Percentiles rank a stretch among this genome's conserved stretches.
phyloP scores from a whole-genome alignment of 805 yeast genomes.

The Hagleromyces aurorensis region DNA sequence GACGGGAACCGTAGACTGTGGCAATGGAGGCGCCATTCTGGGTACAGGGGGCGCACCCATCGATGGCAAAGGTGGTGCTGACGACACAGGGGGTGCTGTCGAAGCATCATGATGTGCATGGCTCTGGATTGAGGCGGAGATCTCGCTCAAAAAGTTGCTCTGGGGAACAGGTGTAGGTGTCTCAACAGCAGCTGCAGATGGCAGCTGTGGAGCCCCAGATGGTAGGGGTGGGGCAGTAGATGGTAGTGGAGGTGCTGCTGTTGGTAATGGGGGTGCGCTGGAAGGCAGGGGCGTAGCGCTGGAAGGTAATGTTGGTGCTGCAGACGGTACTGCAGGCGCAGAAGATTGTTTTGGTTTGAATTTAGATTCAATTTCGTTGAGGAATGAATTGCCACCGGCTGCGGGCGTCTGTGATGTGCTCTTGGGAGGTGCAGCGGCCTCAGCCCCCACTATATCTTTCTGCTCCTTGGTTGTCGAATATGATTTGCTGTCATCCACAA shows the following conservation, averaged over 20 bases:
- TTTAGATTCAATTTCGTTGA: constrained; percentile 5
- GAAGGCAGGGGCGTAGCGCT: constrained; percentile 7
- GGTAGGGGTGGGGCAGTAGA: constrained; percentile 22
- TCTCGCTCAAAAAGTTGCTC: too few species aligned
- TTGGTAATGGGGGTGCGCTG: constrained; percentile 10
- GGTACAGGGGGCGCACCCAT: constrained; percentile 13
- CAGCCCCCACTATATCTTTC: constrained; percentile 14
- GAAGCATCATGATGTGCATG: constrained; percentile 9
- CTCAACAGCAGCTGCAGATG: constrained; percentile 12
- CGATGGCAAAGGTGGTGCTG: constrained; percentile 22
- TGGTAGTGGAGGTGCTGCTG: constrained; percentile 22
- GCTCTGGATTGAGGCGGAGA: too few species aligned
- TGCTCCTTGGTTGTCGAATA: constrained; percentile 22
- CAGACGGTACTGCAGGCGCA: constrained; percentile 10
- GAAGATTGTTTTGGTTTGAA: too few species aligned
- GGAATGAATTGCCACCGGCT: constrained; percentile 4
- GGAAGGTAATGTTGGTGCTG: constrained; percentile 10
- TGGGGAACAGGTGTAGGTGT: too few species aligned
- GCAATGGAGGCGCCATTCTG: too few species aligned
- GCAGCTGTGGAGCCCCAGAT: constrained; percentile 28
- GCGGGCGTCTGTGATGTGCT: constrained; percentile 5
- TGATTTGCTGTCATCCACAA: constrained; percentile 33
- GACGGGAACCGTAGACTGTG: too few species aligned
- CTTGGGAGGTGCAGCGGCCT: constrained; percentile 18
- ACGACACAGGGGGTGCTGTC: constrained; percentile 15